These are phyloP conservation scores for Ambrosiella xylebori DNA, from an alignment of 2,329 filamentous ascomycete genomes.

Conservation along the genomic window DNA sequence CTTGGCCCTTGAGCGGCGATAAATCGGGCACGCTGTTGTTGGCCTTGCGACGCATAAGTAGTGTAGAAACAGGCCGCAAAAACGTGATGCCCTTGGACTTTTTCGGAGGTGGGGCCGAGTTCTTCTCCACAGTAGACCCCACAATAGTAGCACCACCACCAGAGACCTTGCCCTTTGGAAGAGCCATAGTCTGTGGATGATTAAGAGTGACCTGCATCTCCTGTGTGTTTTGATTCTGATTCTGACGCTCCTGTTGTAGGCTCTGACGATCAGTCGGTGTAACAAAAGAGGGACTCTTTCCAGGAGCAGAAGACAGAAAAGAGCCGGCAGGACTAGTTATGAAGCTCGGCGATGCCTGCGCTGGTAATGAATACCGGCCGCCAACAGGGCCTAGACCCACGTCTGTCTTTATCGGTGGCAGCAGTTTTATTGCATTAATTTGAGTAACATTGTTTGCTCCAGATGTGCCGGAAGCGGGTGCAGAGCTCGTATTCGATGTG, in stretches of 20 bases:
- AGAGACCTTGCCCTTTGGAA: conserved; percentile 15
- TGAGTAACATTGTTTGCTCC: neutral
- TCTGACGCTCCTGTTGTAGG: conserved; percentile 15
- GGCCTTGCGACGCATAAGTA: conserved; percentile 39
- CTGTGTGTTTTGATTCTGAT: neutral
- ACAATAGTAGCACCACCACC: conserved; percentile 20
- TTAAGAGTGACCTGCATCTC: too few relatives aligned
- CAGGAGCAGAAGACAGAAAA: conserved; percentile 13
- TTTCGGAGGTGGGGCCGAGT: conserved; percentile 20
- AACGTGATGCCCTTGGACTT: conserved; percentile 39
- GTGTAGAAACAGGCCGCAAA: conserved; percentile 40
- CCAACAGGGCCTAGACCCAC: neutral
- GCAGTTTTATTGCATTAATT: conserved; percentile 17
- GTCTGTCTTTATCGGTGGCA: conserved; percentile 16
- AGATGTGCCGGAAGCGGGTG: neutral
- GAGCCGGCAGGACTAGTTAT: conserved; percentile 6
- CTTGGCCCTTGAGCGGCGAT: conserved; percentile 22
- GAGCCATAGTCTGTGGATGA: neutral
- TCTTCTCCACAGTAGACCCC: neutral
- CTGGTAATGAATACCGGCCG: conserved; percentile 8
- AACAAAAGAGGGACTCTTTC: conserved; percentile 27
- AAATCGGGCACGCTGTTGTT: conserved; percentile 31
- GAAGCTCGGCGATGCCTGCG: conserved; percentile 8
- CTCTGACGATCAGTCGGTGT: conserved; percentile 32
- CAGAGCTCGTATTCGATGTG: conserved; percentile 9